phyloP scores from a whole-genome alignment of 2,329 filamentous ascomycete species.

The Stromatinia cepivora region DNA sequence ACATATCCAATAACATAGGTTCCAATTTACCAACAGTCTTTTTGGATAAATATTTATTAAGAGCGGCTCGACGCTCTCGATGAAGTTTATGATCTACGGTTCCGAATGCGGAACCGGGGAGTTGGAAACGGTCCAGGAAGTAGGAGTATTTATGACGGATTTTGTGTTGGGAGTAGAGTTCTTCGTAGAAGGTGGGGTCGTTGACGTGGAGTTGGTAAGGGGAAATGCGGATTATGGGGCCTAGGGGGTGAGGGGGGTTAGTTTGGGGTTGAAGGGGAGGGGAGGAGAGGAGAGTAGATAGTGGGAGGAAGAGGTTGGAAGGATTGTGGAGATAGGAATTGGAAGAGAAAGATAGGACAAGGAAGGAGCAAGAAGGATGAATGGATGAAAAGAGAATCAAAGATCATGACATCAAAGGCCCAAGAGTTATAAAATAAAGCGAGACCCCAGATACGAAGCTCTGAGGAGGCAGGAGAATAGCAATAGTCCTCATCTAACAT shows the following conservation, averaged over 20 bases:
- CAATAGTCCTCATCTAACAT: neutral
- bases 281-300: neutral
- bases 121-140: slow-evolving; percentile 23
- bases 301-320: too few relatives aligned
- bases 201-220: slow-evolving; percentile 28
- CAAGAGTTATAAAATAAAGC: too few relatives aligned
- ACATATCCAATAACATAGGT: slow-evolving; percentile 30
- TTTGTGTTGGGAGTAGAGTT: slow-evolving; percentile 28
- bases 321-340: neutral
- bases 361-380: neutral
- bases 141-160: slow-evolving; percentile 26
- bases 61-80: slow-evolving; percentile 30
- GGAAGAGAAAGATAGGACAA: too few relatives aligned
- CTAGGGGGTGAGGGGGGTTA: neutral
- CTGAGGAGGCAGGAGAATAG: neutral
- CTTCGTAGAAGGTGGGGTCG: slow-evolving; percentile 32
- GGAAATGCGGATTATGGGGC: slow-evolving; percentile 32
- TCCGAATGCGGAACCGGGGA: slow-evolving; percentile 25
- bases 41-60: slow-evolving; percentile 35
- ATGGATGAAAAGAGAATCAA: neutral
- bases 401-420: neutral
- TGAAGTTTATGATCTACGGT: slow-evolving; percentile 33
- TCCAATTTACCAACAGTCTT: slow-evolving; percentile 28
- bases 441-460: neutral
- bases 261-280: neutral